Evolutionary conservation across 257 asterid species (phyloP), one percentile per base, ranked within the genome.

Genomic region (Penstemon barbatus): DNA sequence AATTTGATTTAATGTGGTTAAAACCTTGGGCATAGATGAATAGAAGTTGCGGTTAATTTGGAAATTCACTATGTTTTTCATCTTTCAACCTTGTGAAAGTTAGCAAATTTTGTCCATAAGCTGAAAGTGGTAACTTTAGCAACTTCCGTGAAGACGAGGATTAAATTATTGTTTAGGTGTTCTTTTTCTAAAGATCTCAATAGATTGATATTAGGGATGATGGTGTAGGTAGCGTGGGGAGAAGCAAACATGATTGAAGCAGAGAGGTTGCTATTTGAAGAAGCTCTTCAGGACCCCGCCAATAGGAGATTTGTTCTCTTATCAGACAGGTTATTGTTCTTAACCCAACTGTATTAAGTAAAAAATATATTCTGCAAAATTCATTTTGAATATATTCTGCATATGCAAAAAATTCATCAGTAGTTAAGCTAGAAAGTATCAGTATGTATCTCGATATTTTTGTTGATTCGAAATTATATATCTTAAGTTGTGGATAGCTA

Each of bases 161-260:
- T 25, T 25, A 25, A 1, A 25, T 25, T 19, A 2, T 73, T 42
- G 13, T 43, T 66, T 13, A 52, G 61, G 56, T 72, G 49, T n/a
- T 45, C 10, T 65, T 66, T 68, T 38, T 18, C 56, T 58, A 62
- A 57, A 57, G 52, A 41, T 11, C 70, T 67, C 42, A 44, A 33
- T 73, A 57, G 81, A 83, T 71, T 84, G 81, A 81, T 73, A 7
- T 54, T 69, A 54, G 40, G 80, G 69, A 43, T 76, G 73, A 65
- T 73, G 60, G 63, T 86, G 81, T 82, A 94, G 99, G 99, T 94
- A 82, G 90, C 80, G 15, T 94, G 99, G 99, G 99, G 99, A 81
- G 91, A 89, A 77, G 83, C 96, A 25, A 91, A 90, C 82, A 94
- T 94, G 99, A 91, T 94, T 79, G 86, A 77, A 77, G 99, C 97